Evolutionary conservation across 305 asterid species (phyloP).

Genomic region (Euphrasia arctica): DNA sequence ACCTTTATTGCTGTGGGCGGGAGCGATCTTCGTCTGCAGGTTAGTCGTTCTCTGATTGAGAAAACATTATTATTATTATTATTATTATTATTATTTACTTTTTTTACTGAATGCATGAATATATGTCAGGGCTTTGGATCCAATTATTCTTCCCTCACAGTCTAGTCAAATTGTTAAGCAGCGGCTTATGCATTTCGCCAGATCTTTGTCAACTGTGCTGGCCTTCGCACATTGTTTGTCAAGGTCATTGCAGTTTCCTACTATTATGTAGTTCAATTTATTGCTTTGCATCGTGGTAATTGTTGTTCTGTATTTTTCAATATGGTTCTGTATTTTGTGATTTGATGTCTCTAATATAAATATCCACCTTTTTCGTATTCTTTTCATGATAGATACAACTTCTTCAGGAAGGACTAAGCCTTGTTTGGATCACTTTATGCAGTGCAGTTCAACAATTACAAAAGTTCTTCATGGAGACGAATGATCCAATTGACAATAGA

Average conservation of each 20-base stretch:
- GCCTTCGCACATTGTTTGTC: conserved; percentile 86
- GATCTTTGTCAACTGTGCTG: conserved; percentile 84
- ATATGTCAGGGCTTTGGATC: conserved; percentile 74
- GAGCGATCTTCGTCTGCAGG: conserved; percentile 72
- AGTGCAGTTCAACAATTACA: conserved; percentile 86
- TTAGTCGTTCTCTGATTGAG: background rate
- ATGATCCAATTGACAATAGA: conserved; percentile 21
- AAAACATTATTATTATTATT: conserved; percentile 11
- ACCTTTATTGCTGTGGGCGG: conserved; percentile 80
- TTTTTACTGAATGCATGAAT: conserved; percentile 28
- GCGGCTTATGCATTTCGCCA: conserved; percentile 75
- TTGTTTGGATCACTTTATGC: conserved; percentile 39
- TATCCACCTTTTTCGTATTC: too few species aligned
- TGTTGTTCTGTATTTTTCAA: too few species aligned
- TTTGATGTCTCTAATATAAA: too few species aligned
- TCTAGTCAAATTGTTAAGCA: conserved; percentile 76
- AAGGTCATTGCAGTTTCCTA: conserved; percentile 43
- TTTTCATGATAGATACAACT: too few species aligned
- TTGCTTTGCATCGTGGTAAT: background rate
- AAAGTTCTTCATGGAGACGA: conserved; percentile 26
- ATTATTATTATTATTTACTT: background rate
- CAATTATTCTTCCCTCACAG: conserved; percentile 71
- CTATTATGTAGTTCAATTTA: conserved; percentile 7
- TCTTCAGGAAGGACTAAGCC: background rate
- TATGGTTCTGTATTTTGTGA: too few species aligned